These are phyloP conservation scores for Cordyceps cicadae DNA, from an alignment of 2,329 filamentous ascomycete species.

Conservation along the genomic window DNA sequence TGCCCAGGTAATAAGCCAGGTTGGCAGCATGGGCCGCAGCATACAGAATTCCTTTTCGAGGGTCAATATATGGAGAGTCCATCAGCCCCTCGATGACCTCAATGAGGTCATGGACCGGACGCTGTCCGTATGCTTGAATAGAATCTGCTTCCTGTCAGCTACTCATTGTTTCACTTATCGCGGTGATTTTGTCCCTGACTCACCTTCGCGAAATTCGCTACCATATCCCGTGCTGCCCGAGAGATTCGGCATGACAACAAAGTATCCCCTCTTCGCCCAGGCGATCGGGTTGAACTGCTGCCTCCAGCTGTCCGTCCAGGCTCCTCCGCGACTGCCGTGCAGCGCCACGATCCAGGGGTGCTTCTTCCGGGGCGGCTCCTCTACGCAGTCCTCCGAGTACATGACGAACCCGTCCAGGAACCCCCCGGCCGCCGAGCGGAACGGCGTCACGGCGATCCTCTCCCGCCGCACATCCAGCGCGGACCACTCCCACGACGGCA, in stretches of 20 bases:
- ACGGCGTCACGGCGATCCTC: constrained; percentile 35
- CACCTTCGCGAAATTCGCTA: constrained; percentile 26
- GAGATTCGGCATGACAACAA: constrained; percentile 51
- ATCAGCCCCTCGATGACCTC: constrained; percentile 45
- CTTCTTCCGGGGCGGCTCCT: constrained; percentile 20
- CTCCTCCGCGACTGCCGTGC: constrained; percentile 34
- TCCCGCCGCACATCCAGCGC: constrained; percentile 25
- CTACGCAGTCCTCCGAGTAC: constrained; percentile 18
- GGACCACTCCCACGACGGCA: constrained; percentile 24
- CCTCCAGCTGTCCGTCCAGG: constrained; percentile 47
- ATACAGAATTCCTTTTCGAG: constrained; percentile 40
- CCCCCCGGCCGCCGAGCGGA: constrained; percentile 27
- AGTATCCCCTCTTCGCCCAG: constrained; percentile 54
- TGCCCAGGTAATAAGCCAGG: constrained; percentile 52
- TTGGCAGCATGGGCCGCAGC: constrained; percentile 52
- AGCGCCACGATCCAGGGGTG: constrained; percentile 31
- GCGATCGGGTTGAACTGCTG: constrained; percentile 43
- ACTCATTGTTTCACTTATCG: constrained; percentile 7
- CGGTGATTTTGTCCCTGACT: constrained; percentile 3
- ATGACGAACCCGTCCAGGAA: constrained; percentile 32
- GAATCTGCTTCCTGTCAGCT: constrained; percentile 34
- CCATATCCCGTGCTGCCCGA: constrained; percentile 52
- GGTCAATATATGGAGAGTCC: constrained; percentile 44
- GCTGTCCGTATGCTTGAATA: constrained; percentile 43
- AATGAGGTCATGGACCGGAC: constrained; percentile 47